phyloP scores from a whole-genome alignment of 129 eudicot genomes.

The Artemisia tridentata region DNA sequence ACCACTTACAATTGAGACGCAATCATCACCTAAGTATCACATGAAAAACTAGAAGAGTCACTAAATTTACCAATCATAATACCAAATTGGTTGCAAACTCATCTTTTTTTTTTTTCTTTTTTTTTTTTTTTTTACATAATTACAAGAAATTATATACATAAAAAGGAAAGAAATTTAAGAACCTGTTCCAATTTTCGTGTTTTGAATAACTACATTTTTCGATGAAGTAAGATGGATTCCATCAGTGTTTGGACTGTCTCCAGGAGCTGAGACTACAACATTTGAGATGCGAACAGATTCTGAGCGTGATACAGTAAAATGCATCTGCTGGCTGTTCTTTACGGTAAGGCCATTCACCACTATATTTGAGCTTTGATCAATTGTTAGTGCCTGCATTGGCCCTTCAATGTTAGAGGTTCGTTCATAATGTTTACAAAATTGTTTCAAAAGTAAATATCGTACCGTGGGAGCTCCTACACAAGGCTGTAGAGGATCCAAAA shows the following conservation, averaged over 20 bases:
- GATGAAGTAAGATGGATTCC: conserved; percentile 88
- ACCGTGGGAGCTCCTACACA: conserved; percentile 96
- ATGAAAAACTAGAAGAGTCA: conserved; percentile 22
- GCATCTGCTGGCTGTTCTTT: conserved; percentile 91
- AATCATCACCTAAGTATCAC: conserved; percentile 82
- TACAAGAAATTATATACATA: background rate
- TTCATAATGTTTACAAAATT: conserved; percentile 7
- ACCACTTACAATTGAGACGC: conserved; percentile 82
- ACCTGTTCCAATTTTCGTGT: conserved; percentile 94
- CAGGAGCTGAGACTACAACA: conserved; percentile 80
- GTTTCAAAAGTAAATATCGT: conserved; percentile 27
- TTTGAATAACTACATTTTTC: conserved; percentile 61
- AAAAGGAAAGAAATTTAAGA: conserved; percentile 1
- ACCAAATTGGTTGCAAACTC: background rate
- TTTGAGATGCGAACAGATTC: conserved; percentile 58
- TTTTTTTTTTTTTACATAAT: background rate
- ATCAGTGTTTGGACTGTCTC: conserved; percentile 97
- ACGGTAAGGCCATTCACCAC: conserved; percentile 80
- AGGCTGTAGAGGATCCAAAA: conserved; percentile 56
- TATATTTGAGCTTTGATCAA: conserved; percentile 67
- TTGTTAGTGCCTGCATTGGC: conserved; percentile 75
- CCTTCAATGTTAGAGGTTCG: conserved; percentile 9
- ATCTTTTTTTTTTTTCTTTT: background rate
- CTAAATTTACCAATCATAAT: background rate
- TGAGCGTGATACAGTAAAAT: conserved; percentile 65